phyloP scores from a whole-genome alignment of 371 early-diverging fungal species.

The Apophysomyces variabilis region DNA sequence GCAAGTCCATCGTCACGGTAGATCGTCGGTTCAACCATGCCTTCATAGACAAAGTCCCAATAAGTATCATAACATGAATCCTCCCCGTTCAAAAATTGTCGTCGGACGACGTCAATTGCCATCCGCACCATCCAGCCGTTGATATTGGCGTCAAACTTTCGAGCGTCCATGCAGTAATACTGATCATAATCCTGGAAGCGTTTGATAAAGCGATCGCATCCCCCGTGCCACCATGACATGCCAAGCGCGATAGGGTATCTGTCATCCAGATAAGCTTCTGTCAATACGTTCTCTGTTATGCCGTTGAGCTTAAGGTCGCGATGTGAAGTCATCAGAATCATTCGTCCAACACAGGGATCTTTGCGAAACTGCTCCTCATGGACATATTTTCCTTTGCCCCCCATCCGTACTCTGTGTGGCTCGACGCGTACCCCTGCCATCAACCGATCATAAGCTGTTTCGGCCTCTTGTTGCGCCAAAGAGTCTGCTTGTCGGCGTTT shows the following conservation, averaged over 20 bases:
- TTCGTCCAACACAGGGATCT: constrained; percentile 23
- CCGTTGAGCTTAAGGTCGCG: constrained; percentile 34
- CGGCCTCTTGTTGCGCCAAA: constrained; percentile 22
- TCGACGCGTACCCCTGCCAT: constrained; percentile 5
- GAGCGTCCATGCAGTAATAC: constrained; percentile 37
- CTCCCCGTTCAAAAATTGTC: constrained; percentile 28
- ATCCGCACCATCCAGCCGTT: constrained; percentile 35
- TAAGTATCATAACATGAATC: constrained; percentile 26
- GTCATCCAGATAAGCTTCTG: constrained; percentile 26
- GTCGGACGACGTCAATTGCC: constrained; percentile 26
- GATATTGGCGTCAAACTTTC: constrained; percentile 36
- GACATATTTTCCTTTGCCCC: constrained; percentile 34
- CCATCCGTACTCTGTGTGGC: constrained; percentile 33
- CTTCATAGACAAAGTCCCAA: constrained; percentile 36
- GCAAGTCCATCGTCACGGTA: constrained; percentile 39
- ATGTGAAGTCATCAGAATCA: constrained; percentile 36
- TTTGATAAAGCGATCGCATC: constrained; percentile 29
- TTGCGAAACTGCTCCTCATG: constrained; percentile 1
- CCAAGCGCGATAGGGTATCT: constrained; percentile 34
- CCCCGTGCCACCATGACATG: constrained; percentile 36
- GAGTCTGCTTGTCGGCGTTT: constrained; percentile 22
- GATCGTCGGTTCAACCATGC: constrained; percentile 28
- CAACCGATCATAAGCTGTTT: constrained; percentile 14
- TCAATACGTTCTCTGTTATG: constrained; percentile 28
- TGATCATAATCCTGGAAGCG: constrained; percentile 21